phyloP scores from a whole-genome alignment of 2,329 filamentous ascomycete genomes.

The Chaetomium globosum region DNA sequence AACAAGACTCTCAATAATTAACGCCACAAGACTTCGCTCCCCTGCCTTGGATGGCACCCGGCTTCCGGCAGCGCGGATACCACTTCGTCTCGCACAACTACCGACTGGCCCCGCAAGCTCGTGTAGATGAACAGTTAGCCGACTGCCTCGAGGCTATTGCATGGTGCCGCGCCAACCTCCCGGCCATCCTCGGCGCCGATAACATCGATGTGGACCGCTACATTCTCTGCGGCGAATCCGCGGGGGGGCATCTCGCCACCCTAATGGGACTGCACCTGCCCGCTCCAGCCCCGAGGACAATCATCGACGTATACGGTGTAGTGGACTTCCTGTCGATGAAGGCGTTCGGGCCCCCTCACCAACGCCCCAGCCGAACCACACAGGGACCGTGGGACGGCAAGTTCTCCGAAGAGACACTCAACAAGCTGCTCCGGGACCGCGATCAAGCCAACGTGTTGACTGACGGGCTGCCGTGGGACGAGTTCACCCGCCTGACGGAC shows the following conservation, averaged over 20 bases:
- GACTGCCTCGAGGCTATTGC: constrained; percentile 31
- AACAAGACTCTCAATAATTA: not conserved
- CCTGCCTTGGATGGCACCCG: constrained; percentile 32
- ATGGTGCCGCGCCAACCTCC: constrained; percentile 32
- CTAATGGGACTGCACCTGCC: constrained; percentile 28
- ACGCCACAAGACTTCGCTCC: constrained; percentile 28
- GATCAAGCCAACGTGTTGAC: constrained; percentile 29
- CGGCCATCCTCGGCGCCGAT: constrained; percentile 27
- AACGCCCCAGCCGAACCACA: constrained; percentile 3
- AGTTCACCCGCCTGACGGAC: constrained; percentile 28
- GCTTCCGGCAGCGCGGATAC: constrained; percentile 32
- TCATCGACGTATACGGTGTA: constrained; percentile 33
- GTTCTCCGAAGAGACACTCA: constrained; percentile 31
- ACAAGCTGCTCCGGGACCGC: constrained; percentile 28
- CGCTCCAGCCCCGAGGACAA: constrained; percentile 23
- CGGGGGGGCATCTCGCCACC: constrained; percentile 34
- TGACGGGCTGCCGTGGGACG: constrained; percentile 32
- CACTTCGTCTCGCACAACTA: constrained; percentile 37
- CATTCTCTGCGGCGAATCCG: constrained; percentile 34
- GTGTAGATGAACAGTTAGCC: constrained; percentile 31
- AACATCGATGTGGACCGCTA: constrained; percentile 35
- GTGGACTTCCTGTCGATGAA: constrained; percentile 30
- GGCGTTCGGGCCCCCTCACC: constrained; percentile 10
- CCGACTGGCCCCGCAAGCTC: constrained; percentile 34
- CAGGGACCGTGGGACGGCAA: constrained; percentile 28